Evolutionary conservation across 257 asterid species (phyloP).

Genomic region (Thymus mandschuricus): DNA sequence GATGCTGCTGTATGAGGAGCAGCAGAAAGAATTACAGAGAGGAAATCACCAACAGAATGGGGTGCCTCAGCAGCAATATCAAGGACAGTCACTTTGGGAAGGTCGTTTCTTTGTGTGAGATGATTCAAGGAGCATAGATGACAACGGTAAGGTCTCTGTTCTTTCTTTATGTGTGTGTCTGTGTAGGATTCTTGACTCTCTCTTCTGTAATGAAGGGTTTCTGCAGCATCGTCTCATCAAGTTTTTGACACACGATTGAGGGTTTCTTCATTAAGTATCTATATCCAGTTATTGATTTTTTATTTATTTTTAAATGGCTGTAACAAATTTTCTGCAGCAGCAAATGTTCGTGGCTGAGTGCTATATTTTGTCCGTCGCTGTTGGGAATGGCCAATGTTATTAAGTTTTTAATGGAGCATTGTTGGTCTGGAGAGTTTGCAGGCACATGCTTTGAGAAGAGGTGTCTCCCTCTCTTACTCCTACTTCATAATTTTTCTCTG

Average conservation of each 20-base stretch:
- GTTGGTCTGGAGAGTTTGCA: constrained; percentile 81
- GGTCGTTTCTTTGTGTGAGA: constrained; percentile 79
- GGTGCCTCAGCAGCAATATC: constrained; percentile 64
- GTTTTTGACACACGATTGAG: background rate
- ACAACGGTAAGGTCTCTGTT: constrained; percentile 36
- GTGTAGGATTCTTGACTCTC: background rate
- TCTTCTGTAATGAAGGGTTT: background rate
- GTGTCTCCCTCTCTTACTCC: constrained; percentile 36
- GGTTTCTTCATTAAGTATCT: background rate
- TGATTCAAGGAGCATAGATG: constrained; percentile 49
- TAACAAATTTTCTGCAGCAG: constrained; percentile 48
- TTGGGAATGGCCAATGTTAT: constrained; percentile 69
- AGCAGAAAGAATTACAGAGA: constrained; percentile 60
- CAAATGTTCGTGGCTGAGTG: constrained; percentile 51
- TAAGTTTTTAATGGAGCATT: constrained; percentile 72
- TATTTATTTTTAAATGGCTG: constrained; percentile 38
- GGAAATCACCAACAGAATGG: constrained; percentile 64
- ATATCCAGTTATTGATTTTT: constrained; percentile 9
- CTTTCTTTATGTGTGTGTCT: background rate
- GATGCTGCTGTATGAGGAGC: constrained; percentile 59
- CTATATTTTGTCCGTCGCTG: constrained; percentile 66
- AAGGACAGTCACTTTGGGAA: constrained; percentile 78
- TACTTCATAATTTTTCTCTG: background rate
- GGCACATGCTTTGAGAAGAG: constrained; percentile 76
- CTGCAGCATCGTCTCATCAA: background rate